phyloP scores from a whole-genome alignment of 768 basidiomycete genomes.

The Paxillus ammoniavirescens region DNA sequence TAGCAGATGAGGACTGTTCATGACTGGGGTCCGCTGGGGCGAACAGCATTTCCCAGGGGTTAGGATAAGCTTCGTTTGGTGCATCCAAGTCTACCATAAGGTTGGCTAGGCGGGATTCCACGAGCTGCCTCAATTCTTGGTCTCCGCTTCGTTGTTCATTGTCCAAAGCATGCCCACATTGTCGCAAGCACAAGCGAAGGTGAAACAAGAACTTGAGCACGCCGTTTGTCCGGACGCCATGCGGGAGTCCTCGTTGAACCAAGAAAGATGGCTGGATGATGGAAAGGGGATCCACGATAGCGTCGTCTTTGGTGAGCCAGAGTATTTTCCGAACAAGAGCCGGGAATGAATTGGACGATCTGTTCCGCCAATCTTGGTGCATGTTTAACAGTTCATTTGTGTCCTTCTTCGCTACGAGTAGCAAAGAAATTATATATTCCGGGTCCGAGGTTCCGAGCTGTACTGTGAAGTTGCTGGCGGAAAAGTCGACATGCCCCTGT shows the following conservation, averaged over 20 bases:
- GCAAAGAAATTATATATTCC: constrained; percentile 21
- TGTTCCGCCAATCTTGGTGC: constrained; percentile 28
- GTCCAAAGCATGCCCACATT: constrained; percentile 36
- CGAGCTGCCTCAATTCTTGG: constrained; percentile 35
- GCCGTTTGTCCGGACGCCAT: constrained; percentile 62
- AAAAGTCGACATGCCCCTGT: constrained; percentile 13
- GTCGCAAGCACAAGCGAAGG: constrained; percentile 54
- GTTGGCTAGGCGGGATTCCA: constrained; percentile 37
- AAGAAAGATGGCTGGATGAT: constrained; percentile 83
- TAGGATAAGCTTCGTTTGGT: constrained; percentile 25
- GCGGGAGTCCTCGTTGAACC: constrained; percentile 71
- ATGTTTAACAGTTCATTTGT: constrained; percentile 13
- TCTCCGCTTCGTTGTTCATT: constrained; percentile 12
- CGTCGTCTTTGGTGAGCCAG: constrained; percentile 44
- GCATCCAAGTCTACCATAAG: constrained; percentile 45
- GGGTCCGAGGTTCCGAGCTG: constrained; percentile 32
- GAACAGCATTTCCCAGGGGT: constrained; percentile 23
- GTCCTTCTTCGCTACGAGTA: constrained; percentile 12
- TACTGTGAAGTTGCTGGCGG: constrained; percentile 18
- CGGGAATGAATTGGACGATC: constrained; percentile 32
- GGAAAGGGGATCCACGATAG: constrained; percentile 72
- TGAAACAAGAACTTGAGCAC: constrained; percentile 79
- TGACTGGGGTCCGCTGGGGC: constrained; percentile 9
- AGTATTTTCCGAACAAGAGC: constrained; percentile 50
- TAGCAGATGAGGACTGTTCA: constrained; percentile 5